These are phyloP conservation scores for Naumovozyma dairenensis DNA, from an alignment of 805 yeast genomes.

Conservation along the genomic window DNA sequence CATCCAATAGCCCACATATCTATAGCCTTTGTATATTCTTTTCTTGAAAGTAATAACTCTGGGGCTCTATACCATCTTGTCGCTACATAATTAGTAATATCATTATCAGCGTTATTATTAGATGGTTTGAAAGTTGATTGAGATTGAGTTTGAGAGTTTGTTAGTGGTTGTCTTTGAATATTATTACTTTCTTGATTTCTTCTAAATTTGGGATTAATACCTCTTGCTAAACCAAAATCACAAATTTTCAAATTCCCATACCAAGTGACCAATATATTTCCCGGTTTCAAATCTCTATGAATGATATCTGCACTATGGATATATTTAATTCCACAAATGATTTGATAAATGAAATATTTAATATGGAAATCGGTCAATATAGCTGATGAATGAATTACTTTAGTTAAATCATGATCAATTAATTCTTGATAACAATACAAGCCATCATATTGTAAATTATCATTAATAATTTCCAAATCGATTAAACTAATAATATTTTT, in stretches of 20 bases:
- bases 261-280: constrained; percentile 67
- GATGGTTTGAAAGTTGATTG: neutral
- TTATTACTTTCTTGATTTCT: constrained; percentile 7
- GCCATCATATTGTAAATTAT: constrained; percentile 62
- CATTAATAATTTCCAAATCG: constrained; percentile 61
- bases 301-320: constrained; percentile 88
- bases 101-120: constrained; percentile 14
- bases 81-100: constrained; percentile 80
- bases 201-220: constrained; percentile 38
- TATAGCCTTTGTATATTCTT: constrained; percentile 53
- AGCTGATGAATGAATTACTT: constrained; percentile 67
- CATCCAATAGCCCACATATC: constrained; percentile 96
- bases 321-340: constrained; percentile 76
- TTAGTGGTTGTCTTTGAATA: no score
- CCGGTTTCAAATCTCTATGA: constrained; percentile 89
- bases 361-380: constrained; percentile 81
- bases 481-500: constrained; percentile 65
- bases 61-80: constrained; percentile 97
- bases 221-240: constrained; percentile 90
- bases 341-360: constrained; percentile 66
- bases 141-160: no score
- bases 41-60: constrained; percentile 60
- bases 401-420: constrained; percentile 70
- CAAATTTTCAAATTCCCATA: constrained; percentile 77
- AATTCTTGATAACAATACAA: constrained; percentile 82